These are phyloP conservation scores for Ceratobasidium sp. DNA, from an alignment of 1,284 basidiomycete species.

Conservation along the genomic window DNA sequence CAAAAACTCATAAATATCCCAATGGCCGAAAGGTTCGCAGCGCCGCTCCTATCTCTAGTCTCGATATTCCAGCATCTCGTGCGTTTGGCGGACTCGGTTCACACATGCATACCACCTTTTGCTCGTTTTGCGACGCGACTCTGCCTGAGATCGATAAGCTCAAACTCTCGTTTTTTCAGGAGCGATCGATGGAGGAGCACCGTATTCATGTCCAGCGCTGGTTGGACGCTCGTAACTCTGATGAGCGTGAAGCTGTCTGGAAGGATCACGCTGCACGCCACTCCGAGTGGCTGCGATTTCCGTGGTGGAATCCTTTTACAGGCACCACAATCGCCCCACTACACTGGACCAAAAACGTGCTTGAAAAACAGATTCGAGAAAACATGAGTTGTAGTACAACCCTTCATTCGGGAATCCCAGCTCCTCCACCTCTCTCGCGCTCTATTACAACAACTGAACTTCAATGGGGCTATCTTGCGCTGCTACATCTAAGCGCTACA, in stretches of 20 bases:
- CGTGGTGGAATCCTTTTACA: slow-evolving; percentile 59
- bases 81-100: slow-evolving; percentile 52
- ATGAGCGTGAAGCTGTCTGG: neutral
- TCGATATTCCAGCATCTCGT: slow-evolving; percentile 57
- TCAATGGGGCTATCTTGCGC: too few relatives aligned
- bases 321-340: slow-evolving; percentile 58
- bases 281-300: slow-evolving; percentile 57
- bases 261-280: slow-evolving; percentile 52
- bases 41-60: slow-evolving; percentile 54
- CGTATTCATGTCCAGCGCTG: neutral
- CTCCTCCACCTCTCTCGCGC: too few relatives aligned
- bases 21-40: slow-evolving; percentile 53
- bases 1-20: slow-evolving; percentile 52
- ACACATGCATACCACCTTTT: slow-evolving; percentile 47
- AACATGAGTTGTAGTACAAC: too few relatives aligned
- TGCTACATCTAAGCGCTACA: too few relatives aligned
- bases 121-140: slow-evolving; percentile 48
- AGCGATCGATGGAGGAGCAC: neutral
- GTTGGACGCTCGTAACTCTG: neutral
- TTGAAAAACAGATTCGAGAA: too few relatives aligned
- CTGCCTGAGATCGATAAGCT: neutral
- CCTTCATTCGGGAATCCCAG: too few relatives aligned
- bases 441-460: too few relatives aligned
- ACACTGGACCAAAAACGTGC: slow-evolving; percentile 51
- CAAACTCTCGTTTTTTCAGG: neutral